Conservation (phyloP, 371 early-diverging fungal species). For the Blyttiomyces sp. region DNA sequence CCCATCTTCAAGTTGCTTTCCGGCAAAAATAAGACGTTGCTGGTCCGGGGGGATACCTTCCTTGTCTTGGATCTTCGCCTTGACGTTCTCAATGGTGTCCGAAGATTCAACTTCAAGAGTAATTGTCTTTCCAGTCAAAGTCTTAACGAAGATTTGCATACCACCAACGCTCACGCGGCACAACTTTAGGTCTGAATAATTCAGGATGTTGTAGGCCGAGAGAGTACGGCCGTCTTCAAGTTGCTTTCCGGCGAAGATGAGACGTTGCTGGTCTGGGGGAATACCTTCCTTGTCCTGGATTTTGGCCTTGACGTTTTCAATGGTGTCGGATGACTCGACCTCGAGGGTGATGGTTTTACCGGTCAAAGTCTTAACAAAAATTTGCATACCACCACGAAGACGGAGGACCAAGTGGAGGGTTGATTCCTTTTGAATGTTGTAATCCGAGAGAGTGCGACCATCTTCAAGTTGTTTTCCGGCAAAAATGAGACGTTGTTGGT, state of each 20-base stretch:
- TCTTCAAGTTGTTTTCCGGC: slow-evolving; percentile 99
- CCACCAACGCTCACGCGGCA: too few relatives aligned
- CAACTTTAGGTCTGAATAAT: too few relatives aligned
- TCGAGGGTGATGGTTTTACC: slow-evolving; percentile 98
- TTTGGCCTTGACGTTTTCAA: slow-evolving; percentile 93
- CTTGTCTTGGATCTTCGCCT: slow-evolving; percentile 98
- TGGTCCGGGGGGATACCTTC: slow-evolving; percentile 87
- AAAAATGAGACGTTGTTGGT: slow-evolving; percentile 99
- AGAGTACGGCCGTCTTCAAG: slow-evolving; percentile 96
- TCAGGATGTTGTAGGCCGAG: slow-evolving; percentile 55
- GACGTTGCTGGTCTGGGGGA: slow-evolving; percentile 99
- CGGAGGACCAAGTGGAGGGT: slow-evolving; percentile 83
- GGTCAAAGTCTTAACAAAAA: slow-evolving; percentile 79
- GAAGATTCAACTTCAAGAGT: slow-evolving; percentile 90
- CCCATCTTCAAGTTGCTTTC: slow-evolving; percentile 94
- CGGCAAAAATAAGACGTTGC: slow-evolving; percentile 96
- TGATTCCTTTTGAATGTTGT: slow-evolving; percentile 55
- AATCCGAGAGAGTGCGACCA: slow-evolving; percentile 73
- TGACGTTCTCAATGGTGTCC: slow-evolving; percentile 94
- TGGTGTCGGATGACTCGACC: slow-evolving; percentile 91
- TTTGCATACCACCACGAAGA: slow-evolving; percentile 61
- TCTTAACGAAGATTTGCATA: slow-evolving; percentile 57
- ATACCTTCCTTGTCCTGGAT: slow-evolving; percentile 98
- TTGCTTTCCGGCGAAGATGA: slow-evolving; percentile 99
- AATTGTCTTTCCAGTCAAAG: slow-evolving; percentile 97